Conservation (phyloP, 2,329 filamentous ascomycete genomes). For the Botrytis elliptica region DNA sequence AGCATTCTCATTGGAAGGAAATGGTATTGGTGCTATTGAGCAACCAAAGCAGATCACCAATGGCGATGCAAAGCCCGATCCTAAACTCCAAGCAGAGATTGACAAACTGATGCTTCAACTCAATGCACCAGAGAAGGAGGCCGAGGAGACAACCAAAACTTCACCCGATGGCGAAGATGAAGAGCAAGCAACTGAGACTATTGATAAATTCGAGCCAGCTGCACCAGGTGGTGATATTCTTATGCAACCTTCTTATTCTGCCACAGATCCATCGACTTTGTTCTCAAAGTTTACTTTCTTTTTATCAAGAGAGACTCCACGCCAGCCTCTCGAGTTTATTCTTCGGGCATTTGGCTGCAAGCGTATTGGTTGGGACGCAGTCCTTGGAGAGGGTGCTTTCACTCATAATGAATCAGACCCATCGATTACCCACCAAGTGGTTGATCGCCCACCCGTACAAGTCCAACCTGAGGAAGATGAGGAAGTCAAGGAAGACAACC, state of each 20-base stretch:
- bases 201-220: slow-evolving; percentile 89
- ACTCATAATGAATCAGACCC: slow-evolving; percentile 86
- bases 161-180: slow-evolving; percentile 41
- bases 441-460: slow-evolving; percentile 80
- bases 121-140: slow-evolving; percentile 51
- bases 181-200: slow-evolving; percentile 57
- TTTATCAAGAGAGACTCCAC: slow-evolving; percentile 88
- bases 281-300: slow-evolving; percentile 90
- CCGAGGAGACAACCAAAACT: slow-evolving; percentile 45
- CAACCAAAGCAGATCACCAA: slow-evolving; percentile 53
- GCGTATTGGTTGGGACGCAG: slow-evolving; percentile 89
- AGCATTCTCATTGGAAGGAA: slow-evolving; percentile 86
- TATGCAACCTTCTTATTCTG: slow-evolving; percentile 69
- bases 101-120: slow-evolving; percentile 69
- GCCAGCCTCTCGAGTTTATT: slow-evolving; percentile 87
- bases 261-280: slow-evolving; percentile 67
- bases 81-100: slow-evolving; percentile 63
- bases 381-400: slow-evolving; percentile 88
- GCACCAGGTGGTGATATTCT: slow-evolving; percentile 83
- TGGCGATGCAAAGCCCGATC: slow-evolving; percentile 54
- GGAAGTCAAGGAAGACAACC: slow-evolving; percentile 57
- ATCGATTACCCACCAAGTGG: slow-evolving; percentile 91
- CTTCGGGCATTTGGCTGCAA: slow-evolving; percentile 94
- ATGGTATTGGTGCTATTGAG: slow-evolving; percentile 55
- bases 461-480: slow-evolving; percentile 46